Conservation (phyloP, 257 asterid species). For the Echites panduratus region DNA sequence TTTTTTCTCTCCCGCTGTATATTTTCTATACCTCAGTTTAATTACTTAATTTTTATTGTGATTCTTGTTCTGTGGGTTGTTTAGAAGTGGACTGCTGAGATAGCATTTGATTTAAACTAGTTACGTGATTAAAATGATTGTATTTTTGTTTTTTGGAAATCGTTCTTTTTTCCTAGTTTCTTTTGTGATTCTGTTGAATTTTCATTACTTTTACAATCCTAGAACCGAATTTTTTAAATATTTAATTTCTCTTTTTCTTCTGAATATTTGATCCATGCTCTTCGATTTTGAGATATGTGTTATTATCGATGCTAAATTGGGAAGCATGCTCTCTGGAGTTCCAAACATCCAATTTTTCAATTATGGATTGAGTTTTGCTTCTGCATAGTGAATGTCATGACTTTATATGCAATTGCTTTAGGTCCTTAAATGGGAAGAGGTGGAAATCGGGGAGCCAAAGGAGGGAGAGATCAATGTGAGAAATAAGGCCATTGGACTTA, state of each 20-base stretch:
- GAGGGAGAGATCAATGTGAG: conserved; percentile 86
- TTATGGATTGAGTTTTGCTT: neutral
- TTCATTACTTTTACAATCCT: neutral
- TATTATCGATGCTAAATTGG: neutral
- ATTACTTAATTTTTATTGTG: too few species aligned
- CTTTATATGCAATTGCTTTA: conserved; percentile 14
- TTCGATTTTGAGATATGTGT: neutral
- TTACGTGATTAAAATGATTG: neutral
- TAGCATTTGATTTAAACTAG: neutral
- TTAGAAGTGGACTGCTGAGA: neutral
- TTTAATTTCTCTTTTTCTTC: neutral
- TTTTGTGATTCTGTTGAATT: neutral
- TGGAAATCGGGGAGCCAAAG: conserved; percentile 90
- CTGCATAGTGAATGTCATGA: neutral
- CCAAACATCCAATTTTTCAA: neutral
- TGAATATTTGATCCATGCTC: neutral
- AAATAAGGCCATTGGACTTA: conserved; percentile 81
- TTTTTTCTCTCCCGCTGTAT: too few species aligned
- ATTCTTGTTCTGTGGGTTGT: neutral
- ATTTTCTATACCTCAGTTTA: neutral
- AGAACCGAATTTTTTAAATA: neutral
- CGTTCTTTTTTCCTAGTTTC: neutral
- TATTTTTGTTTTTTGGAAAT: neutral
- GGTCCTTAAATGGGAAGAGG: conserved; percentile 97
- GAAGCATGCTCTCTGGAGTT: neutral